phyloP scores from a whole-genome alignment of 2,329 filamentous ascomycete genomes.

The Aspergillus costaricaensis region DNA sequence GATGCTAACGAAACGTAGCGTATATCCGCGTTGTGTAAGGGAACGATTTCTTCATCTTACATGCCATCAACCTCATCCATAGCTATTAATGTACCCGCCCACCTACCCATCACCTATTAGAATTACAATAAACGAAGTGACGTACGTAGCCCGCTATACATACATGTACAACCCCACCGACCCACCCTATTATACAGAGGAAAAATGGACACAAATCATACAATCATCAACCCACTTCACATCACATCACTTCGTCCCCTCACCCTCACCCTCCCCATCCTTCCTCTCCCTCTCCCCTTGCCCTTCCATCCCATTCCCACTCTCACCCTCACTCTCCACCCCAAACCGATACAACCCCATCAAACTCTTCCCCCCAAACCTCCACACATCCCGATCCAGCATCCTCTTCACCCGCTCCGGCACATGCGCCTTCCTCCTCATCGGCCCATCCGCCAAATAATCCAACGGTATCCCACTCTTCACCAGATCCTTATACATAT shows the following conservation, averaged over 20 bases:
- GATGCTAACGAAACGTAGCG: slow-evolving; percentile 24
- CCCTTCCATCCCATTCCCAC: neutral
- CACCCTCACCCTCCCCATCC: neutral
- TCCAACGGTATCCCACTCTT: slow-evolving; percentile 28
- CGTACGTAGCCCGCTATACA: neutral
- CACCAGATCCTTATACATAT: slow-evolving; percentile 34
- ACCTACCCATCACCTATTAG: neutral
- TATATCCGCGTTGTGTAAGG: slow-evolving; percentile 30
- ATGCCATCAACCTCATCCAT: neutral
- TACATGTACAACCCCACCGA: neutral
- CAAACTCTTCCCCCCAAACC: slow-evolving; percentile 31
- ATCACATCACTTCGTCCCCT: neutral
- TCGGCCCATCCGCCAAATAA: slow-evolving; percentile 36
- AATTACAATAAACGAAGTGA: neutral
- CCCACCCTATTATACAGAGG: neutral
- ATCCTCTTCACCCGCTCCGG: slow-evolving; percentile 23
- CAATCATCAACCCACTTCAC: no score
- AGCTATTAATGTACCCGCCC: neutral
- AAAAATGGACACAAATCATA: neutral
- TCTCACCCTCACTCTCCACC: slow-evolving; percentile 3
- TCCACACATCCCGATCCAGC: slow-evolving; percentile 22
- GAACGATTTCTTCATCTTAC: neutral
- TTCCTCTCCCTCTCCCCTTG: neutral
- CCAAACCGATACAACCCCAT: slow-evolving; percentile 15
- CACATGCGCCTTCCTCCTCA: slow-evolving; percentile 27